Evolutionary conservation across 768 basidiomycete genomes (phyloP).

Genomic region (Xerocomellus chrysenteron): DNA sequence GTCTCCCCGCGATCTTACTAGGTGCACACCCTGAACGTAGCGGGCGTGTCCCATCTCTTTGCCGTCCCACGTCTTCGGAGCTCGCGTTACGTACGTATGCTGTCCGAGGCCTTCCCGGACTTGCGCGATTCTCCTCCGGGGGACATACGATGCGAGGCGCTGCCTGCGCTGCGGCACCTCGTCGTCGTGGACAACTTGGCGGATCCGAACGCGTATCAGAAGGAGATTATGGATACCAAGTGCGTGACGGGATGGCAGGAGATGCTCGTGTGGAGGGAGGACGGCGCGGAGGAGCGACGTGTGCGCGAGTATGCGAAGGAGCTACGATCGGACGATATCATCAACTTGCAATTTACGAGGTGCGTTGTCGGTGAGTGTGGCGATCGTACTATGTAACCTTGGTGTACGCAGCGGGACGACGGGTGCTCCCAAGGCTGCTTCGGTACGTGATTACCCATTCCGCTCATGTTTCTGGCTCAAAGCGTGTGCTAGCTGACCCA

Average conservation of each 20-base stretch:
- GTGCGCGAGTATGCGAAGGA: constrained; percentile 43
- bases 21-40: constrained; percentile 62
- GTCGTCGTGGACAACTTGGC: constrained; percentile 65
- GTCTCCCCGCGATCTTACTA: constrained; percentile 24
- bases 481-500: constrained; percentile 62
- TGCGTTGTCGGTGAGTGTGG: constrained; percentile 26
- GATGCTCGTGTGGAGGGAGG: constrained; percentile 65
- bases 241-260: constrained; percentile 72
- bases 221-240: constrained; percentile 41
- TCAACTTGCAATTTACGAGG: constrained; percentile 88
- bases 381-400: not conserved
- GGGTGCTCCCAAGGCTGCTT: constrained; percentile 79
- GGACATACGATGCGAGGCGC: constrained; percentile 51
- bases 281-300: constrained; percentile 39
- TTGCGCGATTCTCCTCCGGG: constrained; percentile 50
- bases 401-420: constrained; percentile 64
- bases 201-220: constrained; percentile 39
- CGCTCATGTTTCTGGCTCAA: not conserved
- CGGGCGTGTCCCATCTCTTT: constrained; percentile 67
- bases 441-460: constrained; percentile 43
- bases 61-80: constrained; percentile 67
- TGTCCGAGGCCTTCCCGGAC: constrained; percentile 57
- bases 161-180: constrained; percentile 63
- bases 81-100: constrained; percentile 61
- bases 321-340: constrained; percentile 62